Evolutionary conservation across 2,329 filamentous ascomycete genomes (phyloP).

Genomic region (Apiospora rasikravindrae): DNA sequence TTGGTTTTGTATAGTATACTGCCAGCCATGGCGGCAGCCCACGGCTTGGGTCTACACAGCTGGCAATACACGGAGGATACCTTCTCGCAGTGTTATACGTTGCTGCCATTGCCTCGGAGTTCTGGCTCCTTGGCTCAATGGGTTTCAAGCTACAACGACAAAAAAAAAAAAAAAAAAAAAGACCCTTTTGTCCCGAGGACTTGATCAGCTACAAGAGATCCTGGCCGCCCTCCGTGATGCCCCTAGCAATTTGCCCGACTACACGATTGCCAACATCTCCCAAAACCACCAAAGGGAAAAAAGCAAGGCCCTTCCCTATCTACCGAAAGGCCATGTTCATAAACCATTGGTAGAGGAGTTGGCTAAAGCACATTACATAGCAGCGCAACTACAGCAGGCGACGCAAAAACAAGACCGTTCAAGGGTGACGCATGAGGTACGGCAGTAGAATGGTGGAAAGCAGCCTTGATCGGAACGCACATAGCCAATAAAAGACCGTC

Average conservation of each 20-base stretch:
- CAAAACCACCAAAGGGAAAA: not conserved
- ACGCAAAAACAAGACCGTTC: not conserved
- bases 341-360: not conserved
- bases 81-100: constrained; percentile 37
- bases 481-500: no score
- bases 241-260: not conserved
- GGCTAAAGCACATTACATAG: not conserved
- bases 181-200: no score
- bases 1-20: constrained; percentile 34
- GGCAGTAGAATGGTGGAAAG: no score
- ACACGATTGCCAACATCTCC: not conserved
- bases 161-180: no score
- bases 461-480: no score
- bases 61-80: constrained; percentile 38
- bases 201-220: not conserved
- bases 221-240: not conserved
- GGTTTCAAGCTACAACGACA: no score
- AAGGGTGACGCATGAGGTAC: not conserved
- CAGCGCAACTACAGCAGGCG: not conserved
- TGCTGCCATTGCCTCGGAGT: constrained; percentile 38
- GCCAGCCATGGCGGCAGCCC: constrained; percentile 36
- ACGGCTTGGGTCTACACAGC: constrained; percentile 39
- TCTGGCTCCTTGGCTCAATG: constrained; percentile 35
- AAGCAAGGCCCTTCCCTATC: not conserved
- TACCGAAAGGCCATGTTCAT: not conserved